Evolutionary conservation across 179 eudicot species (phyloP).

Genomic region (Corrigiola litoralis): DNA sequence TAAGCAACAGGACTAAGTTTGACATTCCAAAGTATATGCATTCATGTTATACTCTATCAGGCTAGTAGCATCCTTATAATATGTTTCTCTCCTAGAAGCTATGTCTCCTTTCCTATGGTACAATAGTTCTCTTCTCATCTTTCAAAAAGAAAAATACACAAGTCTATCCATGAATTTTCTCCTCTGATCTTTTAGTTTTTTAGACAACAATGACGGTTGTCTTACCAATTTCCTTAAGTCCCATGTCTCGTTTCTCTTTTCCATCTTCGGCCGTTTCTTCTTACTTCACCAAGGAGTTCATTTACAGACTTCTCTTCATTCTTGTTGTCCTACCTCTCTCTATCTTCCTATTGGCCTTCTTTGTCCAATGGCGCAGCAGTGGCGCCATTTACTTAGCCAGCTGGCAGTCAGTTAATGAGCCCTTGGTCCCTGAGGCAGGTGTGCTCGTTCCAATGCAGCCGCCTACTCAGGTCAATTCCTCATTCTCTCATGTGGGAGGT

Average conservation of each 20-base stretch:
- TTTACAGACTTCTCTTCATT: background rate
- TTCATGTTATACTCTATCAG: too few relatives aligned
- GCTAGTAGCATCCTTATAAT: too few relatives aligned
- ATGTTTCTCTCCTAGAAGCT: too few relatives aligned
- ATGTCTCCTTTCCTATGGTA: too few relatives aligned
- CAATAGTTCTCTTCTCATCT: too few relatives aligned
- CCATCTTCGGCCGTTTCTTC: background rate
- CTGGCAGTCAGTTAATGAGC: background rate
- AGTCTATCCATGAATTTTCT: too few relatives aligned
- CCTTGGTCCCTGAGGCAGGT: background rate
- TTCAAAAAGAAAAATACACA: too few relatives aligned
- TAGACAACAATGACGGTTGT: constrained; percentile 6
- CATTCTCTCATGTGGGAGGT: background rate
- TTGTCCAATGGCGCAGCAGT: constrained; percentile 6
- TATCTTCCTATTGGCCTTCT: background rate
- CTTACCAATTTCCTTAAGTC: background rate
- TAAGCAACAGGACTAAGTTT: too few relatives aligned
- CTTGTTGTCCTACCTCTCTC: constrained; percentile 4
- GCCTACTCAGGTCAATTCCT: background rate
- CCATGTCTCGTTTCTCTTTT: background rate
- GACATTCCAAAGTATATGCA: too few relatives aligned
- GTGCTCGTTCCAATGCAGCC: background rate
- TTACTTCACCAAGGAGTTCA: background rate
- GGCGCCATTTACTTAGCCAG: background rate
- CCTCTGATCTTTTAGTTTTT: background rate